Conservation (phyloP, 192 early-diverging fungal genomes). For the Gaertneriomyces semiglobifer region DNA sequence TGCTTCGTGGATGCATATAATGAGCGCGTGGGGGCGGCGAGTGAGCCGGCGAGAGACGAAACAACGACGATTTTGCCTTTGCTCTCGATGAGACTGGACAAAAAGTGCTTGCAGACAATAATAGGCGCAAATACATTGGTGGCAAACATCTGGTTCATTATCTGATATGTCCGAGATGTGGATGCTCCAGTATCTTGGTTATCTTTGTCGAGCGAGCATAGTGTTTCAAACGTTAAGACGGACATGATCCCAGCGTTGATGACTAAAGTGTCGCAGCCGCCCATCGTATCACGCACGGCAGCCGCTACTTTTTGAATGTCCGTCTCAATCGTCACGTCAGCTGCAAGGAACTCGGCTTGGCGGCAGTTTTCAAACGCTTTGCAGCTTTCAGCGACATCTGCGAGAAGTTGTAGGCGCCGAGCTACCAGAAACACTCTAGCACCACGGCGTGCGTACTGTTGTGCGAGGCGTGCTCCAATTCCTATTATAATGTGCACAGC, state of each 20-base stretch:
- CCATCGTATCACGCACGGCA: slow-evolving; percentile 29
- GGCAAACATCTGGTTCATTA: slow-evolving; percentile 32
- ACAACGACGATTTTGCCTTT: slow-evolving; percentile 63
- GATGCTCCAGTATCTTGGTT: not conserved
- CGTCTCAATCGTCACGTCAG: slow-evolving; percentile 55
- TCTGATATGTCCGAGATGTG: slow-evolving; percentile 44
- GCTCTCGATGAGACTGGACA: slow-evolving; percentile 23
- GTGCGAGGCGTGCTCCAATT: slow-evolving; percentile 66
- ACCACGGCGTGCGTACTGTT: slow-evolving; percentile 62
- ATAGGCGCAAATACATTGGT: slow-evolving; percentile 37
- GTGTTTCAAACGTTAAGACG: slow-evolving; percentile 62
- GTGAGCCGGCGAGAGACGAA: slow-evolving; percentile 68
- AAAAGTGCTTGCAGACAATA: slow-evolving; percentile 28
- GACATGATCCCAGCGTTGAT: slow-evolving; percentile 75
- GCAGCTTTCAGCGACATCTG: slow-evolving; percentile 49
- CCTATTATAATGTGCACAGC: slow-evolving; percentile 1
- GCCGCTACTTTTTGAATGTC: slow-evolving; percentile 41
- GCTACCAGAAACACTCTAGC: slow-evolving; percentile 65
- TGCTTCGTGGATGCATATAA: slow-evolving; percentile 79
- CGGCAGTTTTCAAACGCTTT: slow-evolving; percentile 1
- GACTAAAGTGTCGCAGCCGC: slow-evolving; percentile 66
- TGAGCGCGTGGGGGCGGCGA: slow-evolving; percentile 72
- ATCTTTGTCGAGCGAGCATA: slow-evolving; percentile 32
- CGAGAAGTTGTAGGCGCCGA: slow-evolving; percentile 52
- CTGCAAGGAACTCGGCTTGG: slow-evolving; percentile 37